Conservation (phyloP, 1,284 basidiomycete species). For the Pyrrhoderma noxium region DNA sequence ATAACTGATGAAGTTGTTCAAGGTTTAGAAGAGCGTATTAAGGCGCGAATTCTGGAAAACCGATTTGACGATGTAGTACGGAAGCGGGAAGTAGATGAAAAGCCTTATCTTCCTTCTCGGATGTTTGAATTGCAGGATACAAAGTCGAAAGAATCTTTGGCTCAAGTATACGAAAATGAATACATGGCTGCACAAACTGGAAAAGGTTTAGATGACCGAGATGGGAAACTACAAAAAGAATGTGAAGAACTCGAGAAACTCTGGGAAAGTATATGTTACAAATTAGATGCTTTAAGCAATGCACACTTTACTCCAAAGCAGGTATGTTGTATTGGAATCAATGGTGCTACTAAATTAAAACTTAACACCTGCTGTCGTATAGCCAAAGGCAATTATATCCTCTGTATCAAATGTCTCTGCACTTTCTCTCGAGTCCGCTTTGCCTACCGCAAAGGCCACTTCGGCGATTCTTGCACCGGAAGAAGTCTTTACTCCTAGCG, state of each 20-base stretch:
- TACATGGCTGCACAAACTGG: slow-evolving; percentile 64
- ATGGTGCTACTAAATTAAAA: background rate
- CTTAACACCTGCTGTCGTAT: slow-evolving; percentile 10
- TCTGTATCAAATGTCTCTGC: slow-evolving; percentile 82
- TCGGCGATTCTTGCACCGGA: slow-evolving; percentile 89
- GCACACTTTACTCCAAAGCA: slow-evolving; percentile 95
- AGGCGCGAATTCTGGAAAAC: slow-evolving; percentile 79
- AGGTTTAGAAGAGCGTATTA: slow-evolving; percentile 87
- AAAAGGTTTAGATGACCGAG: slow-evolving; percentile 65
- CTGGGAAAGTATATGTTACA: slow-evolving; percentile 84
- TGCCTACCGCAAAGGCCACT: slow-evolving; percentile 75
- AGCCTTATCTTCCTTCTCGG: slow-evolving; percentile 86
- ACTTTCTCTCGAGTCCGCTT: slow-evolving; percentile 83
- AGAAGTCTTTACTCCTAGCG: slow-evolving; percentile 70
- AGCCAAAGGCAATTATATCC: slow-evolving; percentile 89
- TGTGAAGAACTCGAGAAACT: slow-evolving; percentile 79
- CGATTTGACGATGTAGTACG: slow-evolving; percentile 91
- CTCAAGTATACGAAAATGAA: slow-evolving; percentile 95
- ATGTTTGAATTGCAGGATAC: slow-evolving; percentile 87
- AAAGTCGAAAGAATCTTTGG: slow-evolving; percentile 83
- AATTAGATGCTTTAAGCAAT: slow-evolving; percentile 91
- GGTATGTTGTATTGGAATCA: slow-evolving; percentile 37
- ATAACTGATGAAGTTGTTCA: slow-evolving; percentile 87
- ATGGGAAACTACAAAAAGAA: slow-evolving; percentile 84
- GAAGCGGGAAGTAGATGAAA: slow-evolving; percentile 69